Percentiles rank a stretch among this genome's conserved stretches.
Conservation (phyloP, 441 rosid species). For the Aquilaria agallochum region DNA sequence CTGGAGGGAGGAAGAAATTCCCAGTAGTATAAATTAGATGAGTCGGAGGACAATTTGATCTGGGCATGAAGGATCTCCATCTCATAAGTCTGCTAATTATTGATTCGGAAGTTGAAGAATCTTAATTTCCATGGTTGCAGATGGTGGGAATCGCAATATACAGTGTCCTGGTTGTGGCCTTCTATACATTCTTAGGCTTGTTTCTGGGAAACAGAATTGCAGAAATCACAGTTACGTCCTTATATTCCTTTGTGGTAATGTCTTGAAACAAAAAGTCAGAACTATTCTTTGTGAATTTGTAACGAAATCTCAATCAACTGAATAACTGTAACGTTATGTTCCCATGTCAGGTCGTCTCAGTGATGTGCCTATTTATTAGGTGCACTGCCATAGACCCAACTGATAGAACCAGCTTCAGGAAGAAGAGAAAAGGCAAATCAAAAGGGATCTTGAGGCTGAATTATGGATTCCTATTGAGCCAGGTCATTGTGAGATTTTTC, state of each 20-base stretch:
- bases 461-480: constrained; percentile 67
- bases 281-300: not conserved
- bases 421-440: constrained; percentile 48
- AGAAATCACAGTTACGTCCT: constrained; percentile 50
- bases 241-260: constrained; percentile 70
- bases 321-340: constrained; percentile 8
- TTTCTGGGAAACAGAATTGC: constrained; percentile 77
- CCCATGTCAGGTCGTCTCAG: constrained; percentile 62
- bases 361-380: constrained; percentile 68
- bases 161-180: constrained; percentile 56
- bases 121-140: constrained; percentile 32
- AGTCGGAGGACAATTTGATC: too few relatives aligned
- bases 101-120: not conserved
- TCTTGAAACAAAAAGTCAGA: not conserved
- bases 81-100: not conserved
- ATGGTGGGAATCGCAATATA: constrained; percentile 76
- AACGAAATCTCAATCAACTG: constrained; percentile 4
- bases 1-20: too few relatives aligned
- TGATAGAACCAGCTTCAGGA: constrained; percentile 70
- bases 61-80: not conserved
- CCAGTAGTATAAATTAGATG: not conserved
- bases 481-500: constrained; percentile 65
- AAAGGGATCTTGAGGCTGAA: constrained; percentile 53
- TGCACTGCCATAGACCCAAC: constrained; percentile 86
- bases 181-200: constrained; percentile 78